Percentiles rank a stretch among this genome's conserved stretches.
Evolutionary conservation across 2,329 filamentous ascomycete species (phyloP).

Genomic region (Geoglossum cookeanum): DNA sequence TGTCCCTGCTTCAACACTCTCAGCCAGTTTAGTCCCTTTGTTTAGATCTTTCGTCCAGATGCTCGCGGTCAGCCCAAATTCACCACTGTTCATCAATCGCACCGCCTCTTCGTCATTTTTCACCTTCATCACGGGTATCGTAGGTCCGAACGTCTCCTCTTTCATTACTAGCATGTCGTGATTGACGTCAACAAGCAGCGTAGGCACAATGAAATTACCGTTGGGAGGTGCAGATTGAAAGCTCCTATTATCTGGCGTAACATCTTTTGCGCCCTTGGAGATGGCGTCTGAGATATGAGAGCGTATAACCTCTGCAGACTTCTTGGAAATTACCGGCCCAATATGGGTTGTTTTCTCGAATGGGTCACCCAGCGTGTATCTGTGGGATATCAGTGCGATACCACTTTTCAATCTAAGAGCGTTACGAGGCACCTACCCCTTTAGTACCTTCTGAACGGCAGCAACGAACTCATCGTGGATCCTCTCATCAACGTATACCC

Average conservation of each 20-base stretch:
- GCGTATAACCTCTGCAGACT: slow-evolving; percentile 56
- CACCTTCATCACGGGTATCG: slow-evolving; percentile 82
- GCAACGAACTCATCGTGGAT: slow-evolving; percentile 69
- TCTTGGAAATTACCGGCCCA: slow-evolving; percentile 72
- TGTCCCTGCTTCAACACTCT: slow-evolving; percentile 76
- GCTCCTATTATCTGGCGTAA: slow-evolving; percentile 62
- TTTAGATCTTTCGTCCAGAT: slow-evolving; percentile 85
- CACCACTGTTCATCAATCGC: slow-evolving; percentile 78
- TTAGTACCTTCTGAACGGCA: slow-evolving; percentile 60
- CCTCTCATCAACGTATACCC: slow-evolving; percentile 73
- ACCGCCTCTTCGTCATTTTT: slow-evolving; percentile 64
- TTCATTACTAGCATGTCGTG: slow-evolving; percentile 80
- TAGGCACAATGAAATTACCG: slow-evolving; percentile 80
- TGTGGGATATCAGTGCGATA: not conserved
- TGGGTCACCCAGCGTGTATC: slow-evolving; percentile 79
- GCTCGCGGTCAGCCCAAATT: slow-evolving; percentile 87
- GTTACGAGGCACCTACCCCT: slow-evolving; percentile 11
- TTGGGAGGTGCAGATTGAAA: slow-evolving; percentile 54
- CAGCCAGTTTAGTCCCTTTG: slow-evolving; percentile 55
- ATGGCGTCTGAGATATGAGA: slow-evolving; percentile 68
- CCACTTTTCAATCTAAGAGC: not conserved
- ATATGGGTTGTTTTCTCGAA: slow-evolving; percentile 60
- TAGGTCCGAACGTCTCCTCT: slow-evolving; percentile 86
- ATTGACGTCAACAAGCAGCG: slow-evolving; percentile 57
- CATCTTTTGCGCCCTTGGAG: slow-evolving; percentile 63